phyloP scores from a whole-genome alignment of 2,329 filamentous ascomycete species.

The Fusarium sp. region DNA sequence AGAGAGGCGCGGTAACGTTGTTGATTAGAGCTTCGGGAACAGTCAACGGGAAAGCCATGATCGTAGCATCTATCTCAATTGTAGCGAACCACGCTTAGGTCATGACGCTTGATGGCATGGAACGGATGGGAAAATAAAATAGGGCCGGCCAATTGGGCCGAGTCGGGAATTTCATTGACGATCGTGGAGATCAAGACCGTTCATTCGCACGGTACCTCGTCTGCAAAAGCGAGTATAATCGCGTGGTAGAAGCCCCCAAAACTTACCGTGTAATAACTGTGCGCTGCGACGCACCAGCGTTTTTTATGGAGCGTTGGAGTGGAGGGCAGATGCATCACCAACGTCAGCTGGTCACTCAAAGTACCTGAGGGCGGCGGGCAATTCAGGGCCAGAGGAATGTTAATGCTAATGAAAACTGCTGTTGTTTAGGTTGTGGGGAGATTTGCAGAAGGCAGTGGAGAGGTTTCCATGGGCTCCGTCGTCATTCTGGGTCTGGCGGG shows the following conservation, averaged over 20 bases:
- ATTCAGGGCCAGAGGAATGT: conserved; percentile 25
- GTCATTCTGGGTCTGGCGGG: conserved; percentile 28
- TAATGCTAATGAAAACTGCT: conserved; percentile 36
- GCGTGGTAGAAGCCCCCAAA: conserved; percentile 13
- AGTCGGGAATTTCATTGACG: conserved; percentile 34
- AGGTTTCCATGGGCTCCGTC: conserved; percentile 21
- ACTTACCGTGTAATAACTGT: conserved; percentile 13
- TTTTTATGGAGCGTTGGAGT: conserved; percentile 29
- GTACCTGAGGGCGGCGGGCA: conserved; percentile 20
- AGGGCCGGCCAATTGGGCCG: conserved; percentile 49
- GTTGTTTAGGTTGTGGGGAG: conserved; percentile 41
- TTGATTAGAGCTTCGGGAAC: conserved; percentile 15
- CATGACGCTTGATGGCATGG: conserved; percentile 26
- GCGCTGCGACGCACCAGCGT: conserved; percentile 11
- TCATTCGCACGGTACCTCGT: conserved; percentile 38
- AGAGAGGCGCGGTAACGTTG: conserved; percentile 29
- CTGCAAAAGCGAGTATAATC: conserved; percentile 1
- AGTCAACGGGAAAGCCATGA: conserved; percentile 27
- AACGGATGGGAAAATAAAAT: conserved; percentile 35
- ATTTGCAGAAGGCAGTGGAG: conserved; percentile 36
- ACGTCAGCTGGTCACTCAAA: conserved; percentile 38
- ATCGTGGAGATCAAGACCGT: conserved; percentile 1
- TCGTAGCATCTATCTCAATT: conserved; percentile 12
- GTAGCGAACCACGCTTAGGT: conserved; percentile 1
- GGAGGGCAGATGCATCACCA: conserved; percentile 36